Evolutionary conservation across 352 stramenopile genomes (phyloP), one percentile per base, ranked within the genome.

Genomic region (Phytophthora cajani): DNA sequence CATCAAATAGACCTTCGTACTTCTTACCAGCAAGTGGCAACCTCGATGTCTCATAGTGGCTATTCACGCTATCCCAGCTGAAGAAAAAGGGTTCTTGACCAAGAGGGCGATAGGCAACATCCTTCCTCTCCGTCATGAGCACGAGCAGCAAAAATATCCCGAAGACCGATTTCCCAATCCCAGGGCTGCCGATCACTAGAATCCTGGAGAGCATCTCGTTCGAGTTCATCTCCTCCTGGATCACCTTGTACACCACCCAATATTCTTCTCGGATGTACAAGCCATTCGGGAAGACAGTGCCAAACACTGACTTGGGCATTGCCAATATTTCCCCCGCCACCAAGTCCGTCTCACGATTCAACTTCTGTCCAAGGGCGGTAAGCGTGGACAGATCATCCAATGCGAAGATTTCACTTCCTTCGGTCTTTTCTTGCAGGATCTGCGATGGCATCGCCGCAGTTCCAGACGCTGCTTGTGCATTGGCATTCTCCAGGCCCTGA

Each of bases 211-310:
- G 9, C 2, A 12, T 27, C 23, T 8, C 2, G 52, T 62, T 19
- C 25, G 19, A 19, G 32, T 6, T 21, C 40, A 71, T 49, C 52
- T 27, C 1, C 23, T 59, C 0, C 30, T 54, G 3, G n/a, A 74
- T 71, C 0, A 71, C 57, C 3, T 54, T 5, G 21, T 66, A 21
- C 6, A 71, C 42, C 14, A 56, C 61, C 68, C 49, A 71, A 67
- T 75, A 71, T 32, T 75, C 68, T 33, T 71, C 50, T 51, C 62
- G 62, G 32, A 75, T 61, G 51, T 71, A 75, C 57, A 75, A 67
- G 11, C 57, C 62, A 8, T 44, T 44, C 38, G 38, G 11, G 3
- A 44, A 44, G 11, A 17, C 38, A 6, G 38, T 44, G 11, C 10
- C 14, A 44, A 17, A 44, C 0, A 44, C 38, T 44, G 38, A 14